Evolutionary conservation across 176 grass and related monocot genomes (phyloP), one percentile per base, ranked within the genome.

Genomic region (Carex pumila): DNA sequence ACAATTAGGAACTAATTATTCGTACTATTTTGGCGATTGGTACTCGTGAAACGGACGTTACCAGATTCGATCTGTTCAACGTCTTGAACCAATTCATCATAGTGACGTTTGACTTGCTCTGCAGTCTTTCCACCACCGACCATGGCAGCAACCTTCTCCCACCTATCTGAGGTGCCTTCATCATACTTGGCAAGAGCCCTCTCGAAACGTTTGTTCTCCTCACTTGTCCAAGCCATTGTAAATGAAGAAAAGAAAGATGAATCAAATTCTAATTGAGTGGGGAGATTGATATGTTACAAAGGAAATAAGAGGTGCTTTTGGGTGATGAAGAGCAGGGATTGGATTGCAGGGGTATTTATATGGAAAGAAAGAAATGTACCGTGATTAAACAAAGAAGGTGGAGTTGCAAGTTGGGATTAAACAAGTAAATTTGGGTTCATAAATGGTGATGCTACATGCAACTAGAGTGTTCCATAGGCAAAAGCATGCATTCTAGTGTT

Each of bases 111-210:
- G 4, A 88, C 84, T 30, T 94, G 89, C 21, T 94, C 89, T 0
- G 68, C 85, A 2, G 92, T 91, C 82, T 79, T 94, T 17, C 92
- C 89, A 15, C 92, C 91, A n/a, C 91, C 92, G 0, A 94, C 92
- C 81, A 77, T 88, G n/a, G 82, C 57, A 0, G 92, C 92, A 11
- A 94, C 61, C 47, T 87, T 88, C 17, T 86, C 79, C 92, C 92
- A 94, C 50, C 82, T 43, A 45, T 64, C 45, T 3, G 92, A 88
- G 10, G 76, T 80, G 85, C 84, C 79, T 15, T 4, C 18, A 78
- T 86, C 88, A 55, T 91, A 86, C 56, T 17, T 79, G 12, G 85
- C 89, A 65, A 94, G 85, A 29, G 92, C 92, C 30, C 15, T 41
- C 92, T 94, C 92, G 55, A 94, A 94, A 53, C 57, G 39, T 52